Evolutionary conservation across 2,329 filamentous ascomycete genomes (phyloP).

Genomic region (Cadophora sp.): DNA sequence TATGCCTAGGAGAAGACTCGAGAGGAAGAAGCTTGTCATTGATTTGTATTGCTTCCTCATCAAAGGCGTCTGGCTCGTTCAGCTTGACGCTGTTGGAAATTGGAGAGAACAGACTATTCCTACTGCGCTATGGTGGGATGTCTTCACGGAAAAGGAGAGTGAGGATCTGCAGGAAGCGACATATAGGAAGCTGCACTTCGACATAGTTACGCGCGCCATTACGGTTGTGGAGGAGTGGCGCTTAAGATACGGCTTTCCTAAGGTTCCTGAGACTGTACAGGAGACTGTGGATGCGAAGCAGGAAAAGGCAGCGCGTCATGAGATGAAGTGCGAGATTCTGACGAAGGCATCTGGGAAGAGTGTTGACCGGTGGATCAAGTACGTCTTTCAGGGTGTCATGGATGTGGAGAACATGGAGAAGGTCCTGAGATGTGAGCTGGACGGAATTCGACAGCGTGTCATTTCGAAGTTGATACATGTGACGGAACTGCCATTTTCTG

Average conservation of each 20-base stretch:
- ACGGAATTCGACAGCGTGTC: neutral
- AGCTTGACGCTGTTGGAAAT: neutral
- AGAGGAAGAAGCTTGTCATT: slow-evolving; percentile 6
- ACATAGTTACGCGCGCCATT: slow-evolving; percentile 8
- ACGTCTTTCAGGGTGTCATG: slow-evolving; percentile 11
- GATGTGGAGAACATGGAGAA: neutral
- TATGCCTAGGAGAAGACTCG: neutral
- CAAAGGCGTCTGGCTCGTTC: slow-evolving; percentile 4
- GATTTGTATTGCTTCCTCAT: neutral
- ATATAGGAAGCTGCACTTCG: neutral
- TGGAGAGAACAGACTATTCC: slow-evolving; percentile 10
- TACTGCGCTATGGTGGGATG: slow-evolving; percentile 13
- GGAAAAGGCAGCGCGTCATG: neutral
- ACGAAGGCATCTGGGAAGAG: neutral
- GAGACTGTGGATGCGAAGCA: neutral
- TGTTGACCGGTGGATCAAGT: slow-evolving; percentile 19
- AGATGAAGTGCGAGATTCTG: slow-evolving; percentile 7
- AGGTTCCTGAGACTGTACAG: slow-evolving; percentile 11
- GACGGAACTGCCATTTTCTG: slow-evolving; percentile 7
- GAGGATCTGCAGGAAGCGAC: slow-evolving; percentile 1
- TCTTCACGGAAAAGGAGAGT: slow-evolving; percentile 15
- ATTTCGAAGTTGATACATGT: slow-evolving; percentile 13
- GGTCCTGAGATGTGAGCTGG: neutral
- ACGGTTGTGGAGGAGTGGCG: slow-evolving; percentile 23
- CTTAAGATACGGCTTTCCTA: slow-evolving; percentile 11